A percentile compares a stretch with the other conserved stretches of the same genome.
Conservation (phyloP, 2,329 filamentous ascomycete genomes). For the Stemphylium lycopersici region DNA sequence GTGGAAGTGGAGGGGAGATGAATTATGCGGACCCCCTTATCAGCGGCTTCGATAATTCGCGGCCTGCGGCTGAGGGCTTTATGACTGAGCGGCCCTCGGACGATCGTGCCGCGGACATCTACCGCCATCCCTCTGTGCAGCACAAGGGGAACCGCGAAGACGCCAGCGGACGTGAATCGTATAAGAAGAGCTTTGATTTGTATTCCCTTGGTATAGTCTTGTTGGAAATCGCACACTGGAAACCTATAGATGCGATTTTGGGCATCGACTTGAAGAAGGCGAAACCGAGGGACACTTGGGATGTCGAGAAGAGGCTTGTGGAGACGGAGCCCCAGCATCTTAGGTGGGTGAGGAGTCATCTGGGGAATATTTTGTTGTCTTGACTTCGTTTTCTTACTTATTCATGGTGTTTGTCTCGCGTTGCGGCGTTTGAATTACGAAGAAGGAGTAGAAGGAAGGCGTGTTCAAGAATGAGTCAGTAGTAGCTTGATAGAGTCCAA, state of each 20-base stretch:
- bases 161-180: constrained; percentile 29
- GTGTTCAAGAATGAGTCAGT: no score
- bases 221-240: constrained; percentile 62
- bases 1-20: constrained; percentile 24
- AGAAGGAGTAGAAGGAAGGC: no score
- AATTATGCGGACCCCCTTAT: constrained; percentile 54
- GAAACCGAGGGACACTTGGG: constrained; percentile 48
- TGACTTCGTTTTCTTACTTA: no score
- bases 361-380: constrained; percentile 23
- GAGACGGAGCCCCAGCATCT: constrained; percentile 24
- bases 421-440: no score
- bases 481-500: not conserved
- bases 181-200: constrained; percentile 59
- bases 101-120: constrained; percentile 56
- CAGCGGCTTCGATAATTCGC: constrained; percentile 62
- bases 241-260: constrained; percentile 54
- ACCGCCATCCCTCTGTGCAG: constrained; percentile 57
- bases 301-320: constrained; percentile 43
- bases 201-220: constrained; percentile 61
- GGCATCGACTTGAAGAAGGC: constrained; percentile 45
- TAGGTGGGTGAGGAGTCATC: constrained; percentile 31
- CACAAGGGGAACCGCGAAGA: constrained; percentile 42
- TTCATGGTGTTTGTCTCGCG: no score
- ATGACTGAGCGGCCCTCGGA: constrained; percentile 58
- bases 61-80: constrained; percentile 58